Conservation (phyloP, 768 basidiomycete species). For the Mycena leptocephala region DNA sequence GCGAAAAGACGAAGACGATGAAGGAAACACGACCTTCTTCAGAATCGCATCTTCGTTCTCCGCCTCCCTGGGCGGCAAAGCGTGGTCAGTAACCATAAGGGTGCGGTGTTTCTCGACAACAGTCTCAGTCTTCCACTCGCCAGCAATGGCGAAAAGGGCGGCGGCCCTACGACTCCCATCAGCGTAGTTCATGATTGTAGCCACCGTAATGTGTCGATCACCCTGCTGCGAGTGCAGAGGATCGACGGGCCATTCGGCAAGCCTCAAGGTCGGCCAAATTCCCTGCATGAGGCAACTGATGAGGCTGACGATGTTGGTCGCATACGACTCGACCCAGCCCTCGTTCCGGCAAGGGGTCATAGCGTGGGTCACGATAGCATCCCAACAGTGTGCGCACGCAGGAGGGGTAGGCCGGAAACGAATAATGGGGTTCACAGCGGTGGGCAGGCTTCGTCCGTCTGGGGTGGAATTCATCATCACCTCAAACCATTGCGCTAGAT, state of each 20-base stretch:
- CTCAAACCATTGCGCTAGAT: background rate
- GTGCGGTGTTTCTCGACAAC: background rate
- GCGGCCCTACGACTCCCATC: too few relatives aligned
- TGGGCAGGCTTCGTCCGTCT: background rate
- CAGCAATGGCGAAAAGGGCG: background rate
- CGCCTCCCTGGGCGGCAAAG: background rate
- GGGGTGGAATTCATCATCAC: background rate
- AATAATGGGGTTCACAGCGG: background rate
- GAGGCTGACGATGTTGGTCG: background rate
- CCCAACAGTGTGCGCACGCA: background rate
- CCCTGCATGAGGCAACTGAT: constrained; percentile 4
- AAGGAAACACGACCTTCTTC: constrained; percentile 5
- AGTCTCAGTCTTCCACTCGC: constrained; percentile 2
- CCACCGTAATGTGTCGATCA: constrained; percentile 5
- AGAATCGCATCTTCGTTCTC: background rate
- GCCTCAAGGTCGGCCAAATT: background rate
- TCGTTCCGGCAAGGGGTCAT: background rate
- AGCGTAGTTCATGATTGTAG: too few relatives aligned
- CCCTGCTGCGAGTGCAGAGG: background rate
- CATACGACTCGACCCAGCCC: constrained; percentile 6
- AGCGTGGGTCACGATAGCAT: background rate
- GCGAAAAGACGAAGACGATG: background rate
- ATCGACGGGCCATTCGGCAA: constrained; percentile 6
- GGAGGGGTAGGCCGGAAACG: background rate
- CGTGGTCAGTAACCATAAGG: background rate